These are phyloP conservation scores for Parietichytrium sp. DNA, from an alignment of 108 stramenopile species.

Conservation along the genomic window DNA sequence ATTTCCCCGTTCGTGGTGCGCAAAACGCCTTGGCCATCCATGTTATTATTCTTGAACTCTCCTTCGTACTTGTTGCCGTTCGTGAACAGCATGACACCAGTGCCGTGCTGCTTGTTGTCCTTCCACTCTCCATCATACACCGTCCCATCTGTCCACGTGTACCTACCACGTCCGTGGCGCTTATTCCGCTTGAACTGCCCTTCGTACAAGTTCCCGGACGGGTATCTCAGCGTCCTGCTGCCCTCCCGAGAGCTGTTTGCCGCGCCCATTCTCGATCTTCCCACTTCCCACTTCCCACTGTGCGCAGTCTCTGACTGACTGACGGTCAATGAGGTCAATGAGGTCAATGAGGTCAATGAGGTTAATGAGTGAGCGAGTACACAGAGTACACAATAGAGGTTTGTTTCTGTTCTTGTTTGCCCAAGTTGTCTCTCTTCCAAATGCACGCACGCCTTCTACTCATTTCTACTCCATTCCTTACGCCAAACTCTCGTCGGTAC, in stretches of 20 bases:
- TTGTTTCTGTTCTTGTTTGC: too few relatives aligned
- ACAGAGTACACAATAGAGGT: too few relatives aligned
- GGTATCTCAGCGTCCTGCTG: conserved; percentile 6
- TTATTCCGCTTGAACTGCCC: conserved; percentile 53
- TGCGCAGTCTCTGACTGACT: too few relatives aligned
- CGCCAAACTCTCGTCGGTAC: too few relatives aligned
- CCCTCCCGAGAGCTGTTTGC: background rate
- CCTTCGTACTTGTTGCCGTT: conserved; percentile 53
- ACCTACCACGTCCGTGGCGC: conserved; percentile 51
- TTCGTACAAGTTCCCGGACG: conserved; percentile 48
- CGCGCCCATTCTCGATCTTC: background rate
- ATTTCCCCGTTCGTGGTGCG: conserved; percentile 5
- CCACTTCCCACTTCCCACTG: too few relatives aligned
- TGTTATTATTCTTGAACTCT: conserved; percentile 38
- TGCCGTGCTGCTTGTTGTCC: conserved; percentile 42
- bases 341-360: too few relatives aligned
- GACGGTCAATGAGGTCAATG: too few relatives aligned
- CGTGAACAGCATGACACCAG: conserved; percentile 27
- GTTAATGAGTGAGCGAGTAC: too few relatives aligned
- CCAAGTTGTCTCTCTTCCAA: too few relatives aligned
- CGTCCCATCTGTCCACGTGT: conserved; percentile 45
- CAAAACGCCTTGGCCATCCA: conserved; percentile 45
- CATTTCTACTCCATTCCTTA: too few relatives aligned
- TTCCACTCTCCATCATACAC: conserved; percentile 44
- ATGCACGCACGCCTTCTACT: too few relatives aligned